phyloP scores from a whole-genome alignment of 1,284 basidiomycete species.

The Moesziomyces aphidis region DNA sequence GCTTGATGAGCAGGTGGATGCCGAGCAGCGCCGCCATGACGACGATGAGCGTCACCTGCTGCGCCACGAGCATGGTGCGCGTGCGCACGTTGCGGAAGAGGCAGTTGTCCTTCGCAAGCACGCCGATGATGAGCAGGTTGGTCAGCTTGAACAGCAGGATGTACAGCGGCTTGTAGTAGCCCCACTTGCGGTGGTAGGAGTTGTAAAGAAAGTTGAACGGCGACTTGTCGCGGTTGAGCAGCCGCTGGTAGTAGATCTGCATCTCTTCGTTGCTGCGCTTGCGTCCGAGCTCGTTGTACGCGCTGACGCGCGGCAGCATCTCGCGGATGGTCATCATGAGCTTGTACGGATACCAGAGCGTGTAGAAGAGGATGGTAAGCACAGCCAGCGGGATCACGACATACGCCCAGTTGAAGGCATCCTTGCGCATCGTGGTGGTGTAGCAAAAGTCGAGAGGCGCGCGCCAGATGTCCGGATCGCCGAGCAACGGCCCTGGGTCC shows the following conservation, averaged over 20 bases:
- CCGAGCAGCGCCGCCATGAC: constrained; percentile 75
- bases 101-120: constrained; percentile 78
- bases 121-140: constrained; percentile 76
- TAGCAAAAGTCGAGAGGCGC: constrained; percentile 82
- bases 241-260: constrained; percentile 79
- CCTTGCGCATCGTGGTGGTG: constrained; percentile 74
- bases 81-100: constrained; percentile 75
- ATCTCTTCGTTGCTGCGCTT: constrained; percentile 73
- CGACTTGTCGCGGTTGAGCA: constrained; percentile 76
- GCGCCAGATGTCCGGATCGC: constrained; percentile 70
- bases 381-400: constrained; percentile 74
- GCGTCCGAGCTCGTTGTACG: constrained; percentile 78
- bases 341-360: constrained; percentile 79
- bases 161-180: constrained; percentile 66
- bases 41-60: constrained; percentile 76
- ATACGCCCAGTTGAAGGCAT: constrained; percentile 80
- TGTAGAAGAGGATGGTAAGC: constrained; percentile 74
- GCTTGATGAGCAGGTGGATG: constrained; percentile 71
- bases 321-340: constrained; percentile 73
- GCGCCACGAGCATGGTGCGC: constrained; percentile 73
- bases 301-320: constrained; percentile 77
- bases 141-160: constrained; percentile 74
- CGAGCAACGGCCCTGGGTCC: constrained; percentile 70
- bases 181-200: constrained; percentile 70
- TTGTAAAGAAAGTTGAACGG: constrained; percentile 80